phyloP scores from a whole-genome alignment of 2,329 filamentous ascomycete species.

The Aspergillus candidus region DNA sequence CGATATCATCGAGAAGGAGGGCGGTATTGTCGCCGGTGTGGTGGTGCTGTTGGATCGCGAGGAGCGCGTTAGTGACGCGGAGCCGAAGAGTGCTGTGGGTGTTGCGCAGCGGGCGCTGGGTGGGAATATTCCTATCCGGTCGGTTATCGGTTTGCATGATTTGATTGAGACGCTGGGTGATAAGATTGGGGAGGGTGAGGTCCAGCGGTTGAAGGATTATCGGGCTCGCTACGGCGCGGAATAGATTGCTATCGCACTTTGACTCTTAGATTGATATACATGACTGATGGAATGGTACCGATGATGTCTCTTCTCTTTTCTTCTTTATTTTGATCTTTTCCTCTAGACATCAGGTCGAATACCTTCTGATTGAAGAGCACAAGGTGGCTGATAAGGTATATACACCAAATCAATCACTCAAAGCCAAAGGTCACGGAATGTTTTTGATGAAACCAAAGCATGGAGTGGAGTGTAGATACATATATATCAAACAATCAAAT shows the following conservation, averaged over 20 bases:
- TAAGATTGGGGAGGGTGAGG: constrained; percentile 56
- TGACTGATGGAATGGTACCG: constrained; percentile 19
- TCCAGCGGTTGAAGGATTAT: constrained; percentile 67
- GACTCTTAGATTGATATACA: constrained; percentile 17
- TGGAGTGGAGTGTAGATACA: no score
- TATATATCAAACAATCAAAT: no score
- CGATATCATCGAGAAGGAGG: constrained; percentile 77
- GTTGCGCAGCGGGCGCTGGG: constrained; percentile 76
- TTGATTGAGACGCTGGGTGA: constrained; percentile 64
- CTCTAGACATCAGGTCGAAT: background rate
- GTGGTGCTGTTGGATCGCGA: constrained; percentile 65
- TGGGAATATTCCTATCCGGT: constrained; percentile 64
- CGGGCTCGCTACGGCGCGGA: constrained; percentile 44
- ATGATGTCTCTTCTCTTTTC: background rate
- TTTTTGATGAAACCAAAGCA: no score
- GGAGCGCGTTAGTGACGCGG: constrained; percentile 54
- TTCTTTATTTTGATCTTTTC: background rate
- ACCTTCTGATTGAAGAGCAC: background rate
- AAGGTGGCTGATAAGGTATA: no score
- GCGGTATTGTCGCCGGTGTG: constrained; percentile 78
- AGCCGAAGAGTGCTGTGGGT: constrained; percentile 71
- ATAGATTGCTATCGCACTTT: constrained; percentile 13
- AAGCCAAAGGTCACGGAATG: no score
- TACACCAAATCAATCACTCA: no score
- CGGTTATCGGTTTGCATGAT: constrained; percentile 68